These are phyloP conservation scores for Hericium alpestre DNA, from an alignment of 768 basidiomycete genomes.

Conservation along the genomic window DNA sequence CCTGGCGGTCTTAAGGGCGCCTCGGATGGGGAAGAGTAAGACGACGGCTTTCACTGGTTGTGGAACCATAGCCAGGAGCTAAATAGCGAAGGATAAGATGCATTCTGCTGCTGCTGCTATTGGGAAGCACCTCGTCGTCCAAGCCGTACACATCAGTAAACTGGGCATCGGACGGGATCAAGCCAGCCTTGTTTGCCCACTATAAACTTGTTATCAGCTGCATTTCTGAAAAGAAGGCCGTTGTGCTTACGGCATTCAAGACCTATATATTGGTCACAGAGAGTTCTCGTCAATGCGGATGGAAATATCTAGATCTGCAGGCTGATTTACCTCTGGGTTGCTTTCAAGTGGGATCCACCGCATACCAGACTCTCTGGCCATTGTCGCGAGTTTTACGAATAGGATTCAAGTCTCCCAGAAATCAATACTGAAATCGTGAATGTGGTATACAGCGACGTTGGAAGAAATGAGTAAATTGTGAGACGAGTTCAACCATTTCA, in stretches of 20 bases:
- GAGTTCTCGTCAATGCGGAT: neutral
- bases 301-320: conserved; percentile 18
- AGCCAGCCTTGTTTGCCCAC: neutral
- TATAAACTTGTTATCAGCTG: conserved; percentile 21
- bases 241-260: conserved; percentile 25
- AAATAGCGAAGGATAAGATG: neutral
- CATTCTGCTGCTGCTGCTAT: neutral
- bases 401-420: no score
- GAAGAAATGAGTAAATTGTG: no score
- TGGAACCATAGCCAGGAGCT: conserved; percentile 65
- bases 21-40: conserved; percentile 70
- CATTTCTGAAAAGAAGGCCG: no score
- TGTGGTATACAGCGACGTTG: no score
- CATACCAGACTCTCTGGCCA: neutral
- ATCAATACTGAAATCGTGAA: no score
- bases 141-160: conserved; percentile 13
- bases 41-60: conserved; percentile 75
- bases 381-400: no score
- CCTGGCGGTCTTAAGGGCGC: conserved; percentile 37
- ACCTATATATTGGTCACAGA: neutral
- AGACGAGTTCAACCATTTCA: no score
- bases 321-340: conserved; percentile 41
- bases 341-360: conserved; percentile 76
- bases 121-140: conserved; percentile 7
- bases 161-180: conserved; percentile 2